These are phyloP conservation scores for Boletus rubescentipes DNA, from an alignment of 768 basidiomycete species.

Conservation along the genomic window DNA sequence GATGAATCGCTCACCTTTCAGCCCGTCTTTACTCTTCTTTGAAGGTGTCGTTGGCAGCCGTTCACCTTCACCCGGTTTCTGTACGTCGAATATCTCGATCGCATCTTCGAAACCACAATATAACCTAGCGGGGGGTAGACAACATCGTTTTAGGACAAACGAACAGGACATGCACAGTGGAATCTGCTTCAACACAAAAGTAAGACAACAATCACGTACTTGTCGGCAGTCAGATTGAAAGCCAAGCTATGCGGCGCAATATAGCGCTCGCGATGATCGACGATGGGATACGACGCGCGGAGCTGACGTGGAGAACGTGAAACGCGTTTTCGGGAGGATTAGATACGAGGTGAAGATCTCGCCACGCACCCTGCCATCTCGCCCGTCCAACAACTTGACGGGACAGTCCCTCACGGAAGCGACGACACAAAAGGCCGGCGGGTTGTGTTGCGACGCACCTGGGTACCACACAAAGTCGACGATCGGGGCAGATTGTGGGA, in stretches of 20 bases:
- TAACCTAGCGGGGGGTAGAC: conserved; percentile 39
- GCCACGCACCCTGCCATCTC: conserved; percentile 65
- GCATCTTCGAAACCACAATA: conserved; percentile 88
- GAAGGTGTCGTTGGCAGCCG: conserved; percentile 70
- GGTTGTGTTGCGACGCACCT: conserved; percentile 54
- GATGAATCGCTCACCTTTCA: conserved; percentile 64
- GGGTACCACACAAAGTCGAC: conserved; percentile 89
- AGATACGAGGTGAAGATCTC: background rate
- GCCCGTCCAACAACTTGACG: conserved; percentile 80
- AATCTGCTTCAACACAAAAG: background rate
- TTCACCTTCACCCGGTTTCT: conserved; percentile 68
- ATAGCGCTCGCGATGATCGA: conserved; percentile 92
- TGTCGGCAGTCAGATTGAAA: conserved; percentile 68
- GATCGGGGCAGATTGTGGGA: conserved; percentile 66
- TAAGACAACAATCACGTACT: conserved; percentile 38
- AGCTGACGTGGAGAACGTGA: conserved; percentile 46
- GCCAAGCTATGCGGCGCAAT: conserved; percentile 83
- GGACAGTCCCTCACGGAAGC: conserved; percentile 84
- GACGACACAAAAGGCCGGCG: conserved; percentile 77
- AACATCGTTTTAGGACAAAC: background rate
- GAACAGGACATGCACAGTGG: background rate
- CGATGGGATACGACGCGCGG: conserved; percentile 86
- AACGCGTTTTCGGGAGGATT: background rate
- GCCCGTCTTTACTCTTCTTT: conserved; percentile 77
- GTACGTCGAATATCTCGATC: conserved; percentile 82